Conservation (phyloP, 2,329 filamentous ascomycete genomes). For the Ceratocystis alfenasii region DNA sequence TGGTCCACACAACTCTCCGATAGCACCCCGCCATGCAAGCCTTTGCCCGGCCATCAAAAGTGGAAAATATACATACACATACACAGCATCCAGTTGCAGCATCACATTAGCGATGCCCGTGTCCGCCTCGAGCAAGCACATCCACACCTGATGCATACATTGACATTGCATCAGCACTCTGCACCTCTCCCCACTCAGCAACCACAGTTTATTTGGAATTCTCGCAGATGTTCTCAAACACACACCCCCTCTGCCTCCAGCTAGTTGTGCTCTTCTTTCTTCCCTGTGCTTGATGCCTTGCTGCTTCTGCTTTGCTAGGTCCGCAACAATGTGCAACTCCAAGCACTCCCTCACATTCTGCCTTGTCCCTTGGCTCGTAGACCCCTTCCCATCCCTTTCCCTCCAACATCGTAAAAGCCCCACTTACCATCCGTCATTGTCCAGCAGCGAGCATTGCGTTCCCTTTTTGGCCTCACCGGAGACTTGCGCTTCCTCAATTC, state of each 20-base stretch:
- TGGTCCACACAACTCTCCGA: not conserved
- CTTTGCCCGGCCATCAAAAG: not conserved
- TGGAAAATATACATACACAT: not conserved
- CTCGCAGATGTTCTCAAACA: not conserved
- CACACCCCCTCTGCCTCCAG: not conserved
- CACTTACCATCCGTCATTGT: not conserved
- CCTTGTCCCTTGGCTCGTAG: not conserved
- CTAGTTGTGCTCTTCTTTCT: not conserved
- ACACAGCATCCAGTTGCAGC: not conserved
- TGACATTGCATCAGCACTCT: not conserved
- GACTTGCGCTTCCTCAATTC: no score
- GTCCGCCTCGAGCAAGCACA: not conserved
- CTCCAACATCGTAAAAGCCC: not conserved
- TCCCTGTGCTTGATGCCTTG: not conserved
- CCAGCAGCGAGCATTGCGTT: not conserved
- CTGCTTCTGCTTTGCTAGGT: not conserved
- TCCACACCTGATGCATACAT: conserved; percentile 3
- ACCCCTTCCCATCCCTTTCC: not conserved
- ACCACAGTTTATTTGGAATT: not conserved
- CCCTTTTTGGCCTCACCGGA: not conserved
- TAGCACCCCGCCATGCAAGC: no score
- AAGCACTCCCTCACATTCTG: not conserved
- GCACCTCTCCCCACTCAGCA: not conserved
- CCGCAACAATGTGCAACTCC: not conserved
- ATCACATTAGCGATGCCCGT: not conserved